These are phyloP conservation scores for Afroboletus lepidellus DNA, from an alignment of 1,284 basidiomycete genomes.

Conservation along the genomic window DNA sequence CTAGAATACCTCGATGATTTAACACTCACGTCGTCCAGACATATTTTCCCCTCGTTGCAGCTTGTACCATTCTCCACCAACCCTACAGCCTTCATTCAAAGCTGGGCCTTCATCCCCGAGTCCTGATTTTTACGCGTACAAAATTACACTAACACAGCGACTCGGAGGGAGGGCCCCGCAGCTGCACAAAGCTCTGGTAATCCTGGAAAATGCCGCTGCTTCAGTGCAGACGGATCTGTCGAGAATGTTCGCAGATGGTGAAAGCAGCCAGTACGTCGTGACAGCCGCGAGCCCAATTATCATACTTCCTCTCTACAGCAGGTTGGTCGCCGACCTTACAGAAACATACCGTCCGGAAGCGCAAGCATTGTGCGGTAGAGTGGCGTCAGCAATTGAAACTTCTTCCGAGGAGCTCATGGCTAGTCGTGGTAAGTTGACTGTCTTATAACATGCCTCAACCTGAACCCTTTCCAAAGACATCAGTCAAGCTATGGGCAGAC, in stretches of 20 bases:
- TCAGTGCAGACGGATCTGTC: conserved; percentile 57
- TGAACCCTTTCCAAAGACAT: conserved; percentile 21
- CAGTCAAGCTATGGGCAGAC: conserved; percentile 25
- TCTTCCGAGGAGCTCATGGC: conserved; percentile 34
- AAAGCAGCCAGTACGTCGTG: conserved; percentile 22
- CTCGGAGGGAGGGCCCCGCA: conserved; percentile 58
- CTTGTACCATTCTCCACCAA: conserved; percentile 53
- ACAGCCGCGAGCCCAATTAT: not conserved
- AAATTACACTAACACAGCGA: conserved; percentile 52
- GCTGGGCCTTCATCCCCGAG: conserved; percentile 40
- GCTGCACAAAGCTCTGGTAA: conserved; percentile 54
- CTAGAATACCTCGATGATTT: not conserved
- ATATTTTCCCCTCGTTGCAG: conserved; percentile 45
- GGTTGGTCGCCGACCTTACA: conserved; percentile 40
- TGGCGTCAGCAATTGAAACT: conserved; percentile 41
- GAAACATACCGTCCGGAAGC: conserved; percentile 49
- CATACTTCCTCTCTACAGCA: conserved; percentile 34
- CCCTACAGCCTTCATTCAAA: conserved; percentile 40
- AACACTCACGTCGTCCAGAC: conserved; percentile 38
- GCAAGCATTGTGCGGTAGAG: conserved; percentile 40
- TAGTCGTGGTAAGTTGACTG: conserved; percentile 33
- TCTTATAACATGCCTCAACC: not conserved
- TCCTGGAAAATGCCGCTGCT: conserved; percentile 55
- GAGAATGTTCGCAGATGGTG: conserved; percentile 41
- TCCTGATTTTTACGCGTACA: conserved; percentile 57